Evolutionary conservation across 1,139 yeast species (phyloP).

Genomic region (Spathaspora sp.): DNA sequence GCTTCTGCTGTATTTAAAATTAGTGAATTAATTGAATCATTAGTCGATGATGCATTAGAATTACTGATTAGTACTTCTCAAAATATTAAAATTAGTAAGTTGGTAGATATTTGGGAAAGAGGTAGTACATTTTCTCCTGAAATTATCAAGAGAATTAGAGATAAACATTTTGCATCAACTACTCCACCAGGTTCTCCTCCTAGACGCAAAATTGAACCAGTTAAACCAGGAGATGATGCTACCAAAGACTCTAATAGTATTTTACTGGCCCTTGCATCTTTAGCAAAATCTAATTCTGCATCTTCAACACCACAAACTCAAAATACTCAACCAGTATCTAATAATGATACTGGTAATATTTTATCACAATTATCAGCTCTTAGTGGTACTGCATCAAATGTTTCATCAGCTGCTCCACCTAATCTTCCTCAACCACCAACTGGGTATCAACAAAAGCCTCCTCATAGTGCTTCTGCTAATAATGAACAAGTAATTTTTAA

Average conservation of each 20-base stretch:
- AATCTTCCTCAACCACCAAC: constrained; percentile 11
- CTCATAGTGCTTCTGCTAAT: constrained; percentile 17
- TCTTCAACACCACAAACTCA: not conserved
- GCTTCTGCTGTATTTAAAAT: constrained; percentile 71
- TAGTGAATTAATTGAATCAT: constrained; percentile 55
- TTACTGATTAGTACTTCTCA: constrained; percentile 52
- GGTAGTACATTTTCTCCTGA: constrained; percentile 71
- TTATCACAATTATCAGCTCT: constrained; percentile 48
- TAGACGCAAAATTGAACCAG: constrained; percentile 27
- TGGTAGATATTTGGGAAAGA: constrained; percentile 91
- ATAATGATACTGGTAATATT: constrained; percentile 35
- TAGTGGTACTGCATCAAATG: constrained; percentile 8
- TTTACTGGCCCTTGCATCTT: constrained; percentile 63
- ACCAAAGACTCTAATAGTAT: constrained; percentile 55
- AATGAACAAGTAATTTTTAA: constrained; percentile 35
- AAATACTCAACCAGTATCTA: constrained; percentile 3
- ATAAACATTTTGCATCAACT: constrained; percentile 56
- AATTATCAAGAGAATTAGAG: constrained; percentile 53
- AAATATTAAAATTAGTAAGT: constrained; percentile 72
- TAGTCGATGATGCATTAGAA: constrained; percentile 60
- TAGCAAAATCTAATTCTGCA: constrained; percentile 38
- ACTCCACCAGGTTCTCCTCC: constrained; percentile 61
- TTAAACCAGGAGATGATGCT: constrained; percentile 21
- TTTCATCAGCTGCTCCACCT: constrained; percentile 16
- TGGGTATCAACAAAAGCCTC: constrained; percentile 14